Percentiles rank a stretch among this genome's conserved stretches.
Evolutionary conservation across 768 basidiomycete species (phyloP).

Genomic region (Lactarius akahatsu): DNA sequence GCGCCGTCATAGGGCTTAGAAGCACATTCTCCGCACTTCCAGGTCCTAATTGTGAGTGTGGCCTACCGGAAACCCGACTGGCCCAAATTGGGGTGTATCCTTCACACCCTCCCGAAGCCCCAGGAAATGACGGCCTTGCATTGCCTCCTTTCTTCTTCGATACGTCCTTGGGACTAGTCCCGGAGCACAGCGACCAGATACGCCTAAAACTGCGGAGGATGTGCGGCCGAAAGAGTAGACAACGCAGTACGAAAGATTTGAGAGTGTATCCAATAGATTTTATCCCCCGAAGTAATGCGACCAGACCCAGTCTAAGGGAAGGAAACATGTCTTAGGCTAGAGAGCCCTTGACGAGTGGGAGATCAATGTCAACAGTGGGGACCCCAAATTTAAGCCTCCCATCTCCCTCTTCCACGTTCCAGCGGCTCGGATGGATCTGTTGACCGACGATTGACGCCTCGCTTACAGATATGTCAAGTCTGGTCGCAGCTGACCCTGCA

Average conservation of each 20-base stretch:
- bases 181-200: neutral
- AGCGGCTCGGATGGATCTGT: too few species aligned
- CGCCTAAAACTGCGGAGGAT: neutral
- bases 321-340: constrained; percentile 1
- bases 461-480: neutral
- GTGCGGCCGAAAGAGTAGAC: neutral
- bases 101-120: neutral
- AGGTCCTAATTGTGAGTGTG: neutral
- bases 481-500: neutral
- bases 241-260: constrained; percentile 13
- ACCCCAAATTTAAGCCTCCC: neutral
- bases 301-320: neutral
- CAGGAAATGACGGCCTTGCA: neutral
- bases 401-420: too few species aligned
- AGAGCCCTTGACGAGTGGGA: neutral
- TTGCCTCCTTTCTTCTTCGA: neutral
- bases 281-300: neutral
- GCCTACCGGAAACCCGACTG: neutral
- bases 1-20: neutral
- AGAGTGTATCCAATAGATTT: neutral
- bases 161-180: neutral
- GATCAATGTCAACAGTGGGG: neutral
- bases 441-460: neutral
- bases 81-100: constrained; percentile 4
- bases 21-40: neutral